phyloP scores from a whole-genome alignment of 345 rosid species.

The Salix udensis region DNA sequence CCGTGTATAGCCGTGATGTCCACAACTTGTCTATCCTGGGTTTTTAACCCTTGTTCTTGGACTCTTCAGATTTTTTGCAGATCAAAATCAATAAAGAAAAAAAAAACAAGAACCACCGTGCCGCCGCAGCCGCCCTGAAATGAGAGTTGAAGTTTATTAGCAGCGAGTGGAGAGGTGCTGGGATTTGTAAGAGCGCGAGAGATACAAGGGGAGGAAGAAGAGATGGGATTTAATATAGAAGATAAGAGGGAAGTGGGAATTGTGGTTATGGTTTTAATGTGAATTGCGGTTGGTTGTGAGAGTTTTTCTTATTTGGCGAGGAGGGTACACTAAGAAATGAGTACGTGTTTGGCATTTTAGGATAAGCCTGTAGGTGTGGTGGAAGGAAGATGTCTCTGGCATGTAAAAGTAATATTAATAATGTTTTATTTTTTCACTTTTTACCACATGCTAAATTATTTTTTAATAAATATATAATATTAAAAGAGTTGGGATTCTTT shows the following conservation, averaged over 20 bases:
- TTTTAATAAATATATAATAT: too few species aligned
- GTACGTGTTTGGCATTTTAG: not conserved
- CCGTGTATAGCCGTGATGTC: conserved; percentile 99
- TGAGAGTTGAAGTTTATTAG: not conserved
- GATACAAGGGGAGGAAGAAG: not conserved
- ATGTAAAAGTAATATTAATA: too few species aligned
- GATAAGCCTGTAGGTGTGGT: too few species aligned
- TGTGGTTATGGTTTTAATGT: not conserved
- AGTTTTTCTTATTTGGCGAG: too few species aligned
- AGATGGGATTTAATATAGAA: not conserved
- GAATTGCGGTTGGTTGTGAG: not conserved
- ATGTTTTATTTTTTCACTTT: too few species aligned
- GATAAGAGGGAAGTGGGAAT: not conserved
- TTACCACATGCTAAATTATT: too few species aligned
- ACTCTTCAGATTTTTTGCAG: not conserved
- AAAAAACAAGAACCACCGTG: not conserved
- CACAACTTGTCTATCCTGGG: conserved; percentile 38
- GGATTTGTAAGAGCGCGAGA: not conserved
- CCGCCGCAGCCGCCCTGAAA: not conserved
- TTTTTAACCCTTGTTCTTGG: conserved; percentile 3
- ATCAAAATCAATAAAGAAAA: not conserved
- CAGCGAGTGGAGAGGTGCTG: not conserved
- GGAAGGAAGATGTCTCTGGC: too few species aligned
- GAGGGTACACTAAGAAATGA: too few species aligned
- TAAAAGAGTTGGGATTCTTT: too few species aligned